A percentile compares a stretch with the other conserved stretches of the same genome.
Evolutionary conservation across 768 basidiomycete species (phyloP).

Genomic region (Russula abietina): DNA sequence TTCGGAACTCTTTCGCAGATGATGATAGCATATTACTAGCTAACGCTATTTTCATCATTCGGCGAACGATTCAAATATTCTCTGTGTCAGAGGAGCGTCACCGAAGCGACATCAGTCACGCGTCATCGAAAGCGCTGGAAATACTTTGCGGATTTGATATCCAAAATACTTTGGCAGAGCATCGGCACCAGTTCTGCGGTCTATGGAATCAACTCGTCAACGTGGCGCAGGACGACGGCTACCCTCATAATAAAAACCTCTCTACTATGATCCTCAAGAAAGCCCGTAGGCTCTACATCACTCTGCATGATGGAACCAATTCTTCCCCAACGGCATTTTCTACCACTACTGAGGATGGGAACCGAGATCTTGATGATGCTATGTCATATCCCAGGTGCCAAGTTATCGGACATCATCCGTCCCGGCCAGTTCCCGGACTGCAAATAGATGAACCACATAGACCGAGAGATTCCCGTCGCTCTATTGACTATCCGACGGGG

Average conservation of each 20-base stretch:
- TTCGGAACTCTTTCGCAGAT: background rate
- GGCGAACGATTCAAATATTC: background rate
- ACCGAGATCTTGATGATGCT: no score
- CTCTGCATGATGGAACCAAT: background rate
- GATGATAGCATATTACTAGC: background rate
- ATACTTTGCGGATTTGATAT: background rate
- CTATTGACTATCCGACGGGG: no score
- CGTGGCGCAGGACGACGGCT: background rate
- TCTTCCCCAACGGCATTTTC: no score
- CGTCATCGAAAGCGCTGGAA: background rate
- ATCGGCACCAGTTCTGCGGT: background rate
- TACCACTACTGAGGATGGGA: no score
- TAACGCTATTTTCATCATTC: background rate
- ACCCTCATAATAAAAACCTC: background rate
- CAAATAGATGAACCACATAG: no score
- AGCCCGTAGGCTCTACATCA: background rate
- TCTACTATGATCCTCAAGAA: background rate
- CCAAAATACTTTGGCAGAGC: background rate
- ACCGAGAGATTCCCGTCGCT: no score
- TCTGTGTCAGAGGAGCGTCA: background rate
- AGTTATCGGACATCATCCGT: no score
- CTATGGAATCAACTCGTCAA: background rate
- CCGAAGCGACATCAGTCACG: background rate
- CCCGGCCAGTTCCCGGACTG: no score
- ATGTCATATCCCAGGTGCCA: no score